Base-by-base conservation (phyloP, 2,329 filamentous ascomycete species). In the Trichoderma koningiopsis region DNA sequence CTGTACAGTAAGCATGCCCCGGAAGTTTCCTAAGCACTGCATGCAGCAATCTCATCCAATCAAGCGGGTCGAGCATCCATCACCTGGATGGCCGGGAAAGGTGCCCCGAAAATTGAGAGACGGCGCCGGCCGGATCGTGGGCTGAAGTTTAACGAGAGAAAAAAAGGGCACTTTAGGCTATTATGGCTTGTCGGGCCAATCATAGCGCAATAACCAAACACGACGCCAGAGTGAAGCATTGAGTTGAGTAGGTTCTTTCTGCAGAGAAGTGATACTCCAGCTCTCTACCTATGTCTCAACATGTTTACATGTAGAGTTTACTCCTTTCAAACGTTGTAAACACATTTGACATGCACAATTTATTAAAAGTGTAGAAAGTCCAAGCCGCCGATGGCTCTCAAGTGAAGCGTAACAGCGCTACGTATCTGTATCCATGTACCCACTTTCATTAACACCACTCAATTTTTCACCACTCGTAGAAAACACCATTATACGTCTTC, bases 41-140 rank as follows among this genome's bases (percentile, higher is more conserved):
- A 49, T 24, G 47, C n/a, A n/a, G 6, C 22, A 24, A 24, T n/a
- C 22, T 47, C 60, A 63, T 47, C 60, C 60, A 63, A 63, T 63
- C 60, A 63, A 22, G 35, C 60, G 47, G 8, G 31, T 16, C 29
- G 47, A 49, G 43, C 19, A 24, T 53, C 43, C n/a, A 47, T 27
- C 60, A 53, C 43, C 59, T 62, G 59, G 33, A 52, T 62, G 49
- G 29, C 60, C 60, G 60, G 49, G 33, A 49, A 24, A 37, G 56
- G 60, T 35, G 49, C 49, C 43, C 60, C 60, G 60, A 22, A 29
- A 35, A 3, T 43, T 43, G 59, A 24, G 47, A 53, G 47, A 47
- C 47, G 60, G 60, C 60, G 60, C 60, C 52, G 60, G 60, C 60
- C 60, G 60, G 60, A 63, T 63, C 47, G 43, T 31, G 40, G 47